Evolutionary conservation across 441 rosid species (phyloP), one percentile per base, ranked within the genome.

Genomic region (Hypseocharis bilobata): DNA sequence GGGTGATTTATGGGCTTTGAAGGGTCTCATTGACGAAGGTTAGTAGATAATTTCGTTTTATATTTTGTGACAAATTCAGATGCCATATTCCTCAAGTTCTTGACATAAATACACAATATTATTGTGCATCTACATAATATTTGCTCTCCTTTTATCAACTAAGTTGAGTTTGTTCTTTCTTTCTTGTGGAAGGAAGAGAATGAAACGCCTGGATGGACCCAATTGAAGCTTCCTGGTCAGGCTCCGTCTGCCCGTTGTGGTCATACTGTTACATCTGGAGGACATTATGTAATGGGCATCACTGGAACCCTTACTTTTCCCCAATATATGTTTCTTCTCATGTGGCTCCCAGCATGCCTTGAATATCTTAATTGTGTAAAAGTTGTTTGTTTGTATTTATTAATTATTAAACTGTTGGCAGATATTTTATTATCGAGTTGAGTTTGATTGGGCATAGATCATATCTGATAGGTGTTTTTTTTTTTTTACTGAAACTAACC

Each of bases 1-100:
- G 98, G 91, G 96, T 80, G 99, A 94, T 80, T 82, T 94, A 71
- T 94, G 99, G 98, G 99, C 99, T 76, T 74, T 94, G 79, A 94
- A 91, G 86, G 99, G 98, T 66, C 84, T 94, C 32, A 86, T 89
- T 61, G 96, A 91, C 70, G 97, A 86, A 85, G 99, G 99, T 94
- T 56, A 54, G 32, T 66, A 47, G 54, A 69, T 66, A 52, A 62
- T 65, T 23, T 66, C 13, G 63, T 68, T 63, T 63, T 28, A 27
- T 17, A 28, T 10, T 51, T 3, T 11, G 16, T 14, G 52, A 16
- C 14, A 23, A 38, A 42, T n/a, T 47, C 23, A 57, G 30, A 57
- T 13, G 4, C 36, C 19, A 27, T 57, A 26, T 57, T 27, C 36
- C 32, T 57, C 36, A 29, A 25, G 36, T 26, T 57, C 32, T 26